These are phyloP conservation scores for Aspergillus steynii DNA, from an alignment of 495 filamentous ascomycete genomes.

Conservation along the genomic window DNA sequence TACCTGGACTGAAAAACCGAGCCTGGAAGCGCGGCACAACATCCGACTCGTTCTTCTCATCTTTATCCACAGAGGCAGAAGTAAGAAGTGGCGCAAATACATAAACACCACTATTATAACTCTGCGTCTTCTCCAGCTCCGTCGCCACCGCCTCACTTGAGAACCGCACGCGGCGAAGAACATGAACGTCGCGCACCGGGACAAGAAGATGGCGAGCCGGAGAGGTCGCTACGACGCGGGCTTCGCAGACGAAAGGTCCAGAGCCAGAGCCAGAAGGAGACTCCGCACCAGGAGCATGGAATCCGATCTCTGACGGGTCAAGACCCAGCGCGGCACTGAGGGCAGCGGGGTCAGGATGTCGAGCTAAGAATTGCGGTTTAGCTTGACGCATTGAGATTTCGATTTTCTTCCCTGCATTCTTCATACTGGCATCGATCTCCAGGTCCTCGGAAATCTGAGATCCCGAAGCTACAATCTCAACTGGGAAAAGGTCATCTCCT, in stretches of 20 bases:
- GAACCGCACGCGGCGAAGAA: constrained; percentile 8
- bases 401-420: not conserved
- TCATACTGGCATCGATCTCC: no score
- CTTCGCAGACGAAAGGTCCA: not conserved
- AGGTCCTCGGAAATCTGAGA: no score
- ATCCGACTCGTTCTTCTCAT: not conserved
- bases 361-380: constrained; percentile 8
- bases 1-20: constrained; percentile 20
- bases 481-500: constrained; percentile 11
- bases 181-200: constrained; percentile 12
- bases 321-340: constrained; percentile 13
- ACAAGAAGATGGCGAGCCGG: constrained; percentile 20
- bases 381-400: constrained; percentile 15
- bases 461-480: constrained; percentile 1
- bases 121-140: constrained; percentile 12
- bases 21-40: constrained; percentile 8
- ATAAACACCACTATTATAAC: constrained; percentile 17
- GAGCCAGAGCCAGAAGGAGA: not conserved
- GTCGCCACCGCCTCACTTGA: constrained; percentile 3
- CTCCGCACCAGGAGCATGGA: not conserved
- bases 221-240: constrained; percentile 18
- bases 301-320: constrained; percentile 5
- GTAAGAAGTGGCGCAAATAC: constrained; percentile 3
- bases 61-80: not conserved
- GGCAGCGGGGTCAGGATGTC: constrained; percentile 10